Percentiles rank a stretch among this genome's conserved stretches.
Evolutionary conservation across 129 eudicot genomes (phyloP).

Genomic region (Helianthus annuus): HanXRQr2.0-SUNRISE NC_035435.2:136844252-136844751

Average conservation of each 20-base stretch:
- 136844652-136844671: too few relatives aligned
- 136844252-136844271: not conserved
- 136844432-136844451: slow-evolving; percentile 91
- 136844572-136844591: too few relatives aligned
- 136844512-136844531: not conserved
- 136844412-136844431: slow-evolving; percentile 85
- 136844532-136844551: too few relatives aligned
- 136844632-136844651: too few relatives aligned
- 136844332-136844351: slow-evolving; percentile 72
- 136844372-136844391: slow-evolving; percentile 64
- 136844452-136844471: slow-evolving; percentile 68
- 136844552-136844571: too few relatives aligned
- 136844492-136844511: not conserved
- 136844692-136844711: too few relatives aligned
- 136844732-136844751: too few relatives aligned
- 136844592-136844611: too few relatives aligned
- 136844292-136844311: slow-evolving; percentile 92
- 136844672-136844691: too few relatives aligned
- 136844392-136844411: slow-evolving; percentile 74
- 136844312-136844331: slow-evolving; percentile 81
- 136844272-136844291: slow-evolving; percentile 70
- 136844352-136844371: slow-evolving; percentile 83
- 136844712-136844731: too few relatives aligned
- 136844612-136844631: too few relatives aligned
- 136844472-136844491: slow-evolving; percentile 10